Evolutionary conservation across 2,329 filamentous ascomycete species (phyloP), one percentile per base, ranked within the genome.

Genomic region (Hirsutella rhossiliensis): DNA sequence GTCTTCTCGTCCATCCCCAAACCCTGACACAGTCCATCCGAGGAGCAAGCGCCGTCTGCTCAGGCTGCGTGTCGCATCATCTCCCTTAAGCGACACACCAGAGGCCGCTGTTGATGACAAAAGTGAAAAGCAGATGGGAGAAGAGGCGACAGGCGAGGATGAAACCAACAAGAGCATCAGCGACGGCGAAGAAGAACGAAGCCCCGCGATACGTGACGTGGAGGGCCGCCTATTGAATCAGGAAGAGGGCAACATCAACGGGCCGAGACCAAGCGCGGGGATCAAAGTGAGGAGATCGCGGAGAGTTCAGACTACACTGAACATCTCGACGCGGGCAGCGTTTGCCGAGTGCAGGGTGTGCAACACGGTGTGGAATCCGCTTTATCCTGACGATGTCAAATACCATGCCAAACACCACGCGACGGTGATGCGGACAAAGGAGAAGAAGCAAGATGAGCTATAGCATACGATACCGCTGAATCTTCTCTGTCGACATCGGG

Each of bases 281-380:
- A 15, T 15, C 19, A 47, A 47, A 41, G 17, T 29, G 23, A 48
- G 40, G 5, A 34, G 30, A n/a, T 39, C 49, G 1, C 44, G 59
- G 2, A 48, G 52, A 1, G 54, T 69, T 1, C 67, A 70, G 42
- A 69, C 63, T 2, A 69, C 66, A 1, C 57, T 69, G n/a, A 69
- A 69, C 30, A 54, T 70, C 3, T 68, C 67, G 0, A 56, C 60
- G 1, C 58, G 63, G 23, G 62, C 65, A 3, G 54, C 65, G 1
- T 69, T 69, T 46, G 61, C 64, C 2, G 66, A 70, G 43, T 70
- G 67, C 48, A 65, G 58, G 41, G 45, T 61, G 3, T 70, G 67
- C 48, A 56, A 67, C 42, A 68, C 59, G 1, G 62, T 69, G 8
- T 69, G 64, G 58, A 69, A 69, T 42, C 67, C 66, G 0, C 49